Evolutionary conservation across 78 protist genomes (phyloP).

Genomic region (Chrysochromulina parva): DNA sequence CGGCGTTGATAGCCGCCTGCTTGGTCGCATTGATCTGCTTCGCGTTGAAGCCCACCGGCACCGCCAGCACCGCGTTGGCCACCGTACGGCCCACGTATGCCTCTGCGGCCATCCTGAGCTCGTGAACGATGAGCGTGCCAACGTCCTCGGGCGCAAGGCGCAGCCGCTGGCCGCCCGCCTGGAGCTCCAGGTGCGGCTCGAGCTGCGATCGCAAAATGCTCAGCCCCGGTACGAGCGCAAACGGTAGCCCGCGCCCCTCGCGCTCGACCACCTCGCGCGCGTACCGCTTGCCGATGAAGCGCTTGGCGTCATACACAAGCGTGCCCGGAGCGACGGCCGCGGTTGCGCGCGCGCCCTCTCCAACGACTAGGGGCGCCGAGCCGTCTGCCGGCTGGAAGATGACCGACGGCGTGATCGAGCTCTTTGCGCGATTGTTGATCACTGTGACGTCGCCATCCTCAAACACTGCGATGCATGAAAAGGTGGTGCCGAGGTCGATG

Average conservation of each 20-base stretch:
- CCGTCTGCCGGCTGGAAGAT: background rate
- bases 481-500: slow-evolving; percentile 55
- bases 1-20: slow-evolving; percentile 5
- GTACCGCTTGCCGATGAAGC: slow-evolving; percentile 10
- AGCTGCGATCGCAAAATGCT: background rate
- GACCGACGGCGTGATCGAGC: slow-evolving; percentile 31
- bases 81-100: background rate
- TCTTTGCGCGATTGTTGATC: background rate
- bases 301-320: slow-evolving; percentile 19
- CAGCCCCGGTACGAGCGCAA: background rate
- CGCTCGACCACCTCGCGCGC: background rate
- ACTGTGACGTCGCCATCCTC: background rate
- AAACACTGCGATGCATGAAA: slow-evolving; percentile 21
- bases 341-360: background rate
- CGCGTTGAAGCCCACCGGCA: slow-evolving; percentile 4
- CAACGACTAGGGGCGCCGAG: background rate
- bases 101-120: background rate
- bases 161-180: background rate
- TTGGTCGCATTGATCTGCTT: slow-evolving; percentile 8
- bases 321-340: background rate
- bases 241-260: slow-evolving; percentile 4
- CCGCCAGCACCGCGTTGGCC: background rate
- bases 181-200: background rate
- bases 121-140: background rate
- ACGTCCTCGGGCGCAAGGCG: slow-evolving; percentile 3